Evolutionary conservation across 2,329 filamentous ascomycete species (phyloP), one percentile per base, ranked within the genome.

Genomic region (Knufia petricola): DNA sequence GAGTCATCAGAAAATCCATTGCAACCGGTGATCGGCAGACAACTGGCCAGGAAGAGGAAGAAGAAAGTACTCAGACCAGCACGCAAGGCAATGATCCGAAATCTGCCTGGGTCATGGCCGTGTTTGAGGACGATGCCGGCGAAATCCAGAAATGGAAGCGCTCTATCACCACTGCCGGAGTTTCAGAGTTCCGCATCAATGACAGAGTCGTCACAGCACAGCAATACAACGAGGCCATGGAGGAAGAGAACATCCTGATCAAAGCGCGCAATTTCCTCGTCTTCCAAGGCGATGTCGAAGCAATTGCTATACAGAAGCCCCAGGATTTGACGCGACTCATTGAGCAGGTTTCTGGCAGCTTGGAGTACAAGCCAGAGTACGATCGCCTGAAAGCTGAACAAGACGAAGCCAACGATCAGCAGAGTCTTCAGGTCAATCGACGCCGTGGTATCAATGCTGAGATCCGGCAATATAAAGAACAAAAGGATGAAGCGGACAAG

Each of bases 41-140:
- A 7, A 64, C 65, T 32, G 80, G 78, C 8, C 72, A 80, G 37
- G 67, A 73, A 17, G 81, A 85, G 54, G 71, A 77, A 32, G 75
- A 76, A 32, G 75, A 76, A 17, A 75, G 74, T 28, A 79, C 82
- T 46, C 80, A 77, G 30, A 73, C 78, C 30, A 74, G 74, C 19
- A 74, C 74, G 4, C 77, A 83, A 55, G 61, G 76, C 60, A 79
- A 81, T 55, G 90, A 98, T 60, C 92, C 92, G 0, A 92, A 89
- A 65, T 92, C 83, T 2, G 94, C 92, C 2, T 98, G 90, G 90
- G 94, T 98, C 12, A 96, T 95, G 88, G 92, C 92, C 24, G 90
- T 98, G 13, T 98, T 96, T 66, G 89, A 95, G 64, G 92, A 98
- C 62, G 92, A 98, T 64, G 88, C 88, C 1, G 90, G 88, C 40